phyloP scores from a whole-genome alignment of 176 grass and related monocot species.

The Areca catechu region DNA sequence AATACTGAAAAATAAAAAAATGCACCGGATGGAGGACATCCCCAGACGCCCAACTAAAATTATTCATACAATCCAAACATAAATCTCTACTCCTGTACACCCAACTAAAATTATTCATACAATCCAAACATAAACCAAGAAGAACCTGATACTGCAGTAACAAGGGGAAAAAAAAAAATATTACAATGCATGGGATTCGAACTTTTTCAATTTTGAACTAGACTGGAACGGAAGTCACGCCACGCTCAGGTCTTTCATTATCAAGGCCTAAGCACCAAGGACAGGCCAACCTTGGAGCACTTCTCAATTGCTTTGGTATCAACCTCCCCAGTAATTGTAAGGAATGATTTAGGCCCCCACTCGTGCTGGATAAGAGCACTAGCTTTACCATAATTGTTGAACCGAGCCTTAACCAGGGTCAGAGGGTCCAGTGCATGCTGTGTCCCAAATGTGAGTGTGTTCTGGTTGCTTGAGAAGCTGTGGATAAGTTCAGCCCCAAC shows the following conservation, averaged over 20 bases:
- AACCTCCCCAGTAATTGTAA: constrained; percentile 58
- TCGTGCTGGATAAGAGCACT: constrained; percentile 64
- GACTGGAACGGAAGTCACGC: too few species aligned
- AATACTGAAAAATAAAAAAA: too few species aligned
- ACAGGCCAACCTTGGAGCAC: constrained; percentile 50
- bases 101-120: too few species aligned
- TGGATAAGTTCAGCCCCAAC: constrained; percentile 65
- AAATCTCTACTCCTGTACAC: too few species aligned
- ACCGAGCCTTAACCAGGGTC: constrained; percentile 59
- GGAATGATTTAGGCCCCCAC: constrained; percentile 45
- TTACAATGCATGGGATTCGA: too few species aligned
- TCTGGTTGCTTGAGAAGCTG: constrained; percentile 61
- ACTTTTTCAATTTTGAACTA: too few species aligned
- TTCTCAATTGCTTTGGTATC: constrained; percentile 58
- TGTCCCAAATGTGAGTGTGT: constrained; percentile 52
- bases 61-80: too few species aligned
- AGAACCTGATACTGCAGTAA: too few species aligned
- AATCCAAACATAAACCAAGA: too few species aligned
- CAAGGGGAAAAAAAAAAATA: too few species aligned
- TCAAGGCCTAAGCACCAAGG: constrained; percentile 59
- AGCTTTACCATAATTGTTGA: constrained; percentile 85
- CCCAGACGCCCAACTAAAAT: too few species aligned
- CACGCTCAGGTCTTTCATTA: constrained; percentile 4
- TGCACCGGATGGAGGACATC: too few species aligned
- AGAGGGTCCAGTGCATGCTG: constrained; percentile 41